These are phyloP conservation scores for Cichorium intybus DNA, from an alignment of 140 eudicot species.

Conservation along the genomic window DNA sequence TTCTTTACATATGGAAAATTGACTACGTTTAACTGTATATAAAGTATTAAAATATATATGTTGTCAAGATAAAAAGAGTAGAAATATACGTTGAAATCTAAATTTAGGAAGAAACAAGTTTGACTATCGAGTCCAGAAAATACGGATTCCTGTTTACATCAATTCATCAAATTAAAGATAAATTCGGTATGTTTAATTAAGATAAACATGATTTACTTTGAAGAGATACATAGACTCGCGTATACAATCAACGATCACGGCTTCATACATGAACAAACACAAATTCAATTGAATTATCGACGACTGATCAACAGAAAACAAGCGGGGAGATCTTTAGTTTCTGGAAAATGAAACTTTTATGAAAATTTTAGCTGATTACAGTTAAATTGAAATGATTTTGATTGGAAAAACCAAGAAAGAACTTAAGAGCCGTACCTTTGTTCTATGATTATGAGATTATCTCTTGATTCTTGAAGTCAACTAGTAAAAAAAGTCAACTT, in stretches of 20 bases:
- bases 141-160: conserved; percentile 9
- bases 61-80: not conserved
- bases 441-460: conserved; percentile 14
- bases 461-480: conserved; percentile 27
- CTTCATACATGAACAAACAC: not conserved
- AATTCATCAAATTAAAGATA: not conserved
- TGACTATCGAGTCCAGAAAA: conserved; percentile 16
- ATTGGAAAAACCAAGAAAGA: not conserved
- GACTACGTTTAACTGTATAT: conserved; percentile 2
- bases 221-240: not conserved
- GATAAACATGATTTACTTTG: not conserved
- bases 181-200: conserved; percentile 9
- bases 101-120: not conserved
- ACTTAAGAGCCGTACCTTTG: conserved; percentile 28
- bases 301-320: not conserved
- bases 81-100: conserved; percentile 11
- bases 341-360: not conserved
- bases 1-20: not conserved
- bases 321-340: not conserved
- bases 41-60: not conserved
- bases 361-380: conserved; percentile 1
- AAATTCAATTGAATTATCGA: not conserved
- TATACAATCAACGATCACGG: conserved; percentile 13
- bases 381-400: conserved; percentile 2
- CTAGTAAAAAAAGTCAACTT: conserved; percentile 28